A percentile compares a stretch with the other conserved stretches of the same genome.
Conservation (phyloP, 805 yeast genomes). For the Candida alai region DNA sequence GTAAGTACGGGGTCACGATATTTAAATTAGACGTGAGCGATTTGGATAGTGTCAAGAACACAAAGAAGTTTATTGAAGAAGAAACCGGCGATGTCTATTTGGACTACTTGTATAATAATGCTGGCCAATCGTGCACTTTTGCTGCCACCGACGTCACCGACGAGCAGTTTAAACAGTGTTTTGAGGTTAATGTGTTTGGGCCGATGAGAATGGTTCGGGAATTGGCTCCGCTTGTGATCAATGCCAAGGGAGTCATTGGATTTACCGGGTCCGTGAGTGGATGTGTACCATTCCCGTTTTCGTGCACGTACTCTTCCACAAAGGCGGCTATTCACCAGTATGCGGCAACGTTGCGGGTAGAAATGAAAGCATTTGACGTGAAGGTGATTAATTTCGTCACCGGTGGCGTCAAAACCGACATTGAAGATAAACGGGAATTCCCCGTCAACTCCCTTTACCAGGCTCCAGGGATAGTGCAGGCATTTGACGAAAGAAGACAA, state of each 20-base stretch:
- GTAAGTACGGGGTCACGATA: slow-evolving; percentile 42
- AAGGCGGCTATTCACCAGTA: slow-evolving; percentile 78
- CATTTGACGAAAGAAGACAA: slow-evolving; percentile 47
- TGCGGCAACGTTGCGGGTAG: slow-evolving; percentile 59
- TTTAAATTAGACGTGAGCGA: slow-evolving; percentile 57
- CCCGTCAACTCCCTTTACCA: slow-evolving; percentile 54
- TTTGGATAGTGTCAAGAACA: slow-evolving; percentile 40
- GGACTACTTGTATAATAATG: slow-evolving; percentile 69
- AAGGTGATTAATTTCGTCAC: slow-evolving; percentile 66
- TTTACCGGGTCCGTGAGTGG: slow-evolving; percentile 77
- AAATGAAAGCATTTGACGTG: slow-evolving; percentile 69
- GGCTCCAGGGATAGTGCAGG: slow-evolving; percentile 46
- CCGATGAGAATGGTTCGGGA: slow-evolving; percentile 63
- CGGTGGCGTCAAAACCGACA: slow-evolving; percentile 71
- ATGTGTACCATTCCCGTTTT: slow-evolving; percentile 64
- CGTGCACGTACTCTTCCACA: slow-evolving; percentile 59
- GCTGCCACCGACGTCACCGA: slow-evolving; percentile 68
- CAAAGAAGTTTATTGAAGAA: slow-evolving; percentile 38
- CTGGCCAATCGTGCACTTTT: slow-evolving; percentile 70
- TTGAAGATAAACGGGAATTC: slow-evolving; percentile 61
- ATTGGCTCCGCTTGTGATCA: slow-evolving; percentile 51
- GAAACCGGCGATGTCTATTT: slow-evolving; percentile 44
- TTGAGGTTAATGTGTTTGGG: slow-evolving; percentile 67
- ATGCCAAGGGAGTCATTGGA: slow-evolving; percentile 63
- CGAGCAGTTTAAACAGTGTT: slow-evolving; percentile 47